phyloP scores from a whole-genome alignment of 179 eudicot species.

The Drosera spatulata region DNA sequence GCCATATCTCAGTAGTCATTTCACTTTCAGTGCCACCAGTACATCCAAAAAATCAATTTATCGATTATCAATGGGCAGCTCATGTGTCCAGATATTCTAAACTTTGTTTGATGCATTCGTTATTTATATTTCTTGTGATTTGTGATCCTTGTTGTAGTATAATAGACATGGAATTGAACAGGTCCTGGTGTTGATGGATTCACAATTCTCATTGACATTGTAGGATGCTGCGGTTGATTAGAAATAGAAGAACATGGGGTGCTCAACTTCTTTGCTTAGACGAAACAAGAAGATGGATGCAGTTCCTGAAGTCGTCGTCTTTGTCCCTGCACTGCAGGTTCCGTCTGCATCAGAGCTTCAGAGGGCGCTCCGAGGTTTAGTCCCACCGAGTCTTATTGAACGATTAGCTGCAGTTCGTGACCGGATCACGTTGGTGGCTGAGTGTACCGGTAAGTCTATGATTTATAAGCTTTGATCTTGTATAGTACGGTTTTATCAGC shows the following conservation, averaged over 20 bases:
- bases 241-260: slow-evolving; percentile 55
- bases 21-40: too few species aligned
- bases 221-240: slow-evolving; percentile 23
- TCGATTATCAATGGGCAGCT: too few species aligned
- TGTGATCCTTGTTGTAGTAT: too few species aligned
- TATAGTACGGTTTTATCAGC: too few species aligned
- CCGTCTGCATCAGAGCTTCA: slow-evolving; percentile 54
- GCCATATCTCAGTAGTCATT: too few species aligned
- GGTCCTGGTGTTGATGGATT: neutral
- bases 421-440: slow-evolving; percentile 57
- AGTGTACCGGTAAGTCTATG: slow-evolving; percentile 46
- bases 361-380: slow-evolving; percentile 44
- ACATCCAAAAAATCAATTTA: too few species aligned
- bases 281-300: slow-evolving; percentile 35
- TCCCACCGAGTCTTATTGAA: slow-evolving; percentile 54
- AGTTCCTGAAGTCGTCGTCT: slow-evolving; percentile 50
- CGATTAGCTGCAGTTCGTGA: slow-evolving; percentile 41
- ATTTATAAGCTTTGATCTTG: too few species aligned
- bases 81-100: too few species aligned
- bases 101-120: too few species aligned
- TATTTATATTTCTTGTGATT: too few species aligned
- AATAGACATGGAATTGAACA: neutral
- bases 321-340: slow-evolving; percentile 46
- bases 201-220: neutral
- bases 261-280: slow-evolving; percentile 46